A percentile compares a stretch with the other conserved stretches of the same genome.
Evolutionary conservation across 2,329 filamentous ascomycete genomes (phyloP).

Genomic region (Nigrospora sphaerica): DNA sequence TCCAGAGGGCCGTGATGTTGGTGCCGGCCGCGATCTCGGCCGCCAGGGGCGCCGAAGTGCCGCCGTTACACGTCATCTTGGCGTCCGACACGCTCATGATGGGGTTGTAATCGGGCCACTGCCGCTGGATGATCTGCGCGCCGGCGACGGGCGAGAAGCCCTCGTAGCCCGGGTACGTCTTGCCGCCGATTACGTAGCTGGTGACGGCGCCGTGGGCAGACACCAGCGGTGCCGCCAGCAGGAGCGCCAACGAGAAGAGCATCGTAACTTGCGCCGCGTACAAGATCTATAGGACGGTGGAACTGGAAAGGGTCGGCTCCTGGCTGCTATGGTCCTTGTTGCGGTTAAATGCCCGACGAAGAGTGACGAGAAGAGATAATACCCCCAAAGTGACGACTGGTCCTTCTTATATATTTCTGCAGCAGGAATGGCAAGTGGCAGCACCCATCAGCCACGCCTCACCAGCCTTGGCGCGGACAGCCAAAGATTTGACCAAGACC

Average conservation of each 20-base stretch:
- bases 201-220: slow-evolving; percentile 31
- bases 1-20: slow-evolving; percentile 42
- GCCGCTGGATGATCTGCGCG: slow-evolving; percentile 47
- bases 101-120: slow-evolving; percentile 52
- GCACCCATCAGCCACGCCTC: too few relatives aligned
- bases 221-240: slow-evolving; percentile 19
- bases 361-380: too few relatives aligned
- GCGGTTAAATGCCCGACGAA: too few relatives aligned
- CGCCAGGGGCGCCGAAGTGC: slow-evolving; percentile 35
- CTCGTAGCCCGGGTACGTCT: slow-evolving; percentile 34
- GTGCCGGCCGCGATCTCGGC: slow-evolving; percentile 39
- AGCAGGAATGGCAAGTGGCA: too few relatives aligned
- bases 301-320: too few relatives aligned
- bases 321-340: too few relatives aligned
- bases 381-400: too few relatives aligned
- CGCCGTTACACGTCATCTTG: slow-evolving; percentile 50
- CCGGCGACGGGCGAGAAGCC: slow-evolving; percentile 41
- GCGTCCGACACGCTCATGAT: slow-evolving; percentile 38
- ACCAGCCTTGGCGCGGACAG: too few relatives aligned
- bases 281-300: too few relatives aligned
- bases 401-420: too few relatives aligned
- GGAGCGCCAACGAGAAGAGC: slow-evolving; percentile 14
- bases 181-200: slow-evolving; percentile 38
- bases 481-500: too few relatives aligned
- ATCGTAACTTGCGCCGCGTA: slow-evolving; percentile 9